Percentiles rank a stretch among this genome's conserved stretches.
Conservation (phyloP, 306 rosid genomes). For the Crotalaria pallida region DNA sequence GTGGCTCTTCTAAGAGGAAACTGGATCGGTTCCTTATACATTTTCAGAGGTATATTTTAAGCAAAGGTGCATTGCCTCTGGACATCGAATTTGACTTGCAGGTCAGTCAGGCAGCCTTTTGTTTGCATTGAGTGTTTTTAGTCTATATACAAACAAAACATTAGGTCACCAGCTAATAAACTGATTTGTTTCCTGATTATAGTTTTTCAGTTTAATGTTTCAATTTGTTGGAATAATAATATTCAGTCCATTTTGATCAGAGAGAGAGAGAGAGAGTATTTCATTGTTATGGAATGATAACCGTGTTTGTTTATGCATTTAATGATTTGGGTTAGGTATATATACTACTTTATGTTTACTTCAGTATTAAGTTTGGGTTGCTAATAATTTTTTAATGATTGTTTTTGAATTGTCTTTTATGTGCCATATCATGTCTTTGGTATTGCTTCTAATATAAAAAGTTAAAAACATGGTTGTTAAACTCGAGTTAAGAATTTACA, state of each 20-base stretch:
- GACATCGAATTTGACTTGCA: conserved; percentile 93
- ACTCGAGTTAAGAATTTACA: too few relatives aligned
- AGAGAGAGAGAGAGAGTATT: not conserved
- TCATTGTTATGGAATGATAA: not conserved
- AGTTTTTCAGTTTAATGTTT: not conserved
- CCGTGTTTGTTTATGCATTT: not conserved
- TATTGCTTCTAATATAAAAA: not conserved
- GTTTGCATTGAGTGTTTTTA: not conserved
- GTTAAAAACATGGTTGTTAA: too few relatives aligned
- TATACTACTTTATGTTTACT: not conserved
- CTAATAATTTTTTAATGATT: not conserved
- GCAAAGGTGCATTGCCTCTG: conserved; percentile 85
- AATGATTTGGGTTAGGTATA: conserved; percentile 7
- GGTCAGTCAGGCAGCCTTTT: conserved; percentile 43
- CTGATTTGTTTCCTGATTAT: not conserved
- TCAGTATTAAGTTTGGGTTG: not conserved
- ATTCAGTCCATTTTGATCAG: not conserved
- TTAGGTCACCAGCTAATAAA: not conserved
- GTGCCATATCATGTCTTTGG: not conserved
- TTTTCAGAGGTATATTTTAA: conserved; percentile 87
- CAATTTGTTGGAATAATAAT: not conserved
- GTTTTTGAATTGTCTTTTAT: not conserved
- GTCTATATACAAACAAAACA: not conserved
- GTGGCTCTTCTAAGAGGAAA: conserved; percentile 97
- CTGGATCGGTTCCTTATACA: conserved; percentile 80